Evolutionary conservation across 2,329 filamentous ascomycete species (phyloP).

Genomic region (Paraconiothyrium brasiliense): DNA sequence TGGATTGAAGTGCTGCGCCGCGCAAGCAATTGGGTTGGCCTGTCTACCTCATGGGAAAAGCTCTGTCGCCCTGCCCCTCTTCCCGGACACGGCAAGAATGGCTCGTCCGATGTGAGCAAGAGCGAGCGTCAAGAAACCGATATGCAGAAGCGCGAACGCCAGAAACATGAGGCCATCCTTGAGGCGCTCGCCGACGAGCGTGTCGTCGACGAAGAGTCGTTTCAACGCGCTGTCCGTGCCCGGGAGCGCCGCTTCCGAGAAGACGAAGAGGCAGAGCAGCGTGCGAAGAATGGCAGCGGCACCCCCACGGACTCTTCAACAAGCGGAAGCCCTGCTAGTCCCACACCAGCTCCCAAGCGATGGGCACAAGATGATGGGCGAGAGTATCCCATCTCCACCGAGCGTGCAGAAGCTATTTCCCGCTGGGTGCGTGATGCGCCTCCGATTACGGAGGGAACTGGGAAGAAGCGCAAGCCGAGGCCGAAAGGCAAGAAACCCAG

Average conservation of each 20-base stretch:
- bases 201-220: conserved; percentile 72
- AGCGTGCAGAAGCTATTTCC: conserved; percentile 73
- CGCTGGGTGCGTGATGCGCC: conserved; percentile 70
- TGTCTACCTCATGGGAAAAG: conserved; percentile 73
- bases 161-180: conserved; percentile 72
- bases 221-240: conserved; percentile 70
- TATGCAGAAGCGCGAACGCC: conserved; percentile 66
- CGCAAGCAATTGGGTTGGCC: conserved; percentile 73
- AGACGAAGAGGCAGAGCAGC: conserved; percentile 60
- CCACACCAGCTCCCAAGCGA: conserved; percentile 56
- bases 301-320: conserved; percentile 2
- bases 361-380: conserved; percentile 73
- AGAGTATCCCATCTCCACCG: conserved; percentile 75
- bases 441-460: conserved; percentile 43
- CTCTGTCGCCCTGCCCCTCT: conserved; percentile 67
- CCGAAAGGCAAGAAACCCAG: conserved; percentile 34
- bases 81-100: conserved; percentile 38
- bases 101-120: conserved; percentile 15
- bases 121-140: conserved; percentile 53
- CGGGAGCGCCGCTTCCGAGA: conserved; percentile 66
- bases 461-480: conserved; percentile 47
- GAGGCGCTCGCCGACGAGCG: conserved; percentile 74
- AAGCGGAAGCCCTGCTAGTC: conserved; percentile 7
- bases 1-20: conserved; percentile 80
- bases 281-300: conserved; percentile 15